Percentiles rank a stretch among this genome's conserved stretches.
Conservation (phyloP, 345 rosid genomes). For the Acer yangbiense region DNA sequence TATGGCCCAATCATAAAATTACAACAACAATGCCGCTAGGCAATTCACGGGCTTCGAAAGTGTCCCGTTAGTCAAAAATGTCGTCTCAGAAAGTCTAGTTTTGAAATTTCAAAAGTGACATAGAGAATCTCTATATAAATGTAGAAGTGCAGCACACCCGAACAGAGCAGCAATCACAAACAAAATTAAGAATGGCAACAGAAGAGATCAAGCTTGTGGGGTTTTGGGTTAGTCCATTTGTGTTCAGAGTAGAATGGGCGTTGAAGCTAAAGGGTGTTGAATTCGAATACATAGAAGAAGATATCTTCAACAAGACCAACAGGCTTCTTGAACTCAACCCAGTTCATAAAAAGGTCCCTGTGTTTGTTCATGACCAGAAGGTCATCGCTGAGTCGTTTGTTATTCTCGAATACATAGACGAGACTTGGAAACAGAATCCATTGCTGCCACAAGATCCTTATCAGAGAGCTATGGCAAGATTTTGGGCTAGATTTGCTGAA, state of each 20-base stretch:
- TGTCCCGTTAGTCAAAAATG: too few species aligned
- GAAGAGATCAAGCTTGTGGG: conserved; percentile 13
- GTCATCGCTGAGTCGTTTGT: conserved; percentile 27
- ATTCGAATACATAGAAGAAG: conserved; percentile 21
- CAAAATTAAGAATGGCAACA: neutral
- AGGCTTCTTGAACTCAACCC: conserved; percentile 26
- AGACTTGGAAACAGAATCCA: conserved; percentile 38
- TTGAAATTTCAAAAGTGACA: too few species aligned
- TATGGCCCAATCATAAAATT: too few species aligned
- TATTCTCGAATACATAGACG: conserved; percentile 41
- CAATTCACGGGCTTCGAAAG: too few species aligned
- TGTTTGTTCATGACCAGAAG: conserved; percentile 24
- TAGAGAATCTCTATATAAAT: neutral
- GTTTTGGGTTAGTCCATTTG: conserved; percentile 11
- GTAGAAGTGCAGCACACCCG: too few species aligned
- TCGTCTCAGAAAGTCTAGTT: too few species aligned
- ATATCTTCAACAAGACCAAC: conserved; percentile 13
- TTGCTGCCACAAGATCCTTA: conserved; percentile 43
- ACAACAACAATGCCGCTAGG: too few species aligned
- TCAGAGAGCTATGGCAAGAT: conserved; percentile 37
- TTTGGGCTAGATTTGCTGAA: conserved; percentile 40
- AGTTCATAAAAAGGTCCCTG: conserved; percentile 27
- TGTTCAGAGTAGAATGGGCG: conserved; percentile 21
- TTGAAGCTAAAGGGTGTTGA: conserved; percentile 28
- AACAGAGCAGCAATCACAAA: neutral